Base-by-base conservation (phyloP, 345 rosid species). In the Gossypium herbaceum region DNA sequence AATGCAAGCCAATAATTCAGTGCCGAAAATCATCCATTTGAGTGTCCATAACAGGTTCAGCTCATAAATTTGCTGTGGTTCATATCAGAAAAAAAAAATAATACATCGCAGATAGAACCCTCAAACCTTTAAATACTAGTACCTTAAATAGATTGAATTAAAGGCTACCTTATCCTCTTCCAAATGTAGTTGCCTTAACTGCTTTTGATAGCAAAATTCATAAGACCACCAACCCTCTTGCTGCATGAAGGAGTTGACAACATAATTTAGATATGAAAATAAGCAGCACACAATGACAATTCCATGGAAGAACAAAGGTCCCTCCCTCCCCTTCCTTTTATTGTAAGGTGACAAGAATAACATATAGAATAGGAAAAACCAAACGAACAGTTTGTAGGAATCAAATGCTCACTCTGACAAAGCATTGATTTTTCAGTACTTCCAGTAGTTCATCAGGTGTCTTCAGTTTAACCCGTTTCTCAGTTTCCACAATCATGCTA, bases 151-250 rank as follows among this genome's bases (percentile, higher is more conserved):
- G 41, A 5, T 64, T n/a, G 71, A 19, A 20, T 39, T 71, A 43
- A 71, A 55, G 63, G 56, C 73, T 79, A 88, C 97, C 92, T 83
- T 88, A 9, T 86, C 93, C 60, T 84, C 94, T 73, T 93, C 97
- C 80, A 85, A 0, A 79, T 90, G 99, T 29, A 95, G 73, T 79
- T 93, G 97, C 58, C 92, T 80, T 41, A 93, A 76, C 71, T 29
- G 50, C 74, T 77, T 80, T 55, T 78, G 85, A 77, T 88, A 90
- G 87, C 99, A 95, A 82, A 93, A 91, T 79, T 93, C 98, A 80
- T 92, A 95, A 6, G 93, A 86, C 98, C 99, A 93, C 99, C 99
- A 95, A 85, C 96, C 97, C 74, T 93, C 99, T 92, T 93, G 97
- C 98, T 92, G 91, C 89, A 84, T 3, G 52, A 68, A 73, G 17